These are phyloP conservation scores for Omphalea diandra DNA, from an alignment of 441 rosid genomes.

Conservation along the genomic window DNA sequence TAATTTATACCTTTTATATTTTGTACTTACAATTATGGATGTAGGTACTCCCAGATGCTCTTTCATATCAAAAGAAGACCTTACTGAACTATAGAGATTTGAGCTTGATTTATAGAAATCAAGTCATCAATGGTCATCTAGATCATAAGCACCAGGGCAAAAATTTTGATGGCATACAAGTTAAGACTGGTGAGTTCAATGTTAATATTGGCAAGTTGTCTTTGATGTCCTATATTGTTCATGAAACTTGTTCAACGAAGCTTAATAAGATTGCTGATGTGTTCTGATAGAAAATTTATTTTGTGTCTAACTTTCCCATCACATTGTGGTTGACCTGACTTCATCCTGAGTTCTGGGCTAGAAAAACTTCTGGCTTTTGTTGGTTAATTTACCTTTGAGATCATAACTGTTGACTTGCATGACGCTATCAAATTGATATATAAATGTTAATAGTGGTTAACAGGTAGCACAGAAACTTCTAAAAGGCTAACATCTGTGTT, in stretches of 20 bases:
- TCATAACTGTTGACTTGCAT: neutral
- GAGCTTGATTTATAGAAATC: conserved; percentile 38
- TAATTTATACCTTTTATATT: conserved; percentile 14
- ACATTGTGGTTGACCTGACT: neutral
- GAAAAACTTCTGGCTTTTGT: too few species aligned
- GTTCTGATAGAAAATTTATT: neutral
- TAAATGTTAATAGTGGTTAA: too few species aligned
- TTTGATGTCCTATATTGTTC: neutral
- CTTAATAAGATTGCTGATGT: neutral
- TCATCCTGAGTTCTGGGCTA: too few species aligned
- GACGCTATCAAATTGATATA: neutral
- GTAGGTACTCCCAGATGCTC: conserved; percentile 43
- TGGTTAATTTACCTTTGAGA: too few species aligned
- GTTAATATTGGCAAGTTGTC: conserved; percentile 2
- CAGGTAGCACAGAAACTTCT: too few species aligned
- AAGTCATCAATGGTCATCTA: conserved; percentile 26
- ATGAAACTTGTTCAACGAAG: conserved; percentile 3
- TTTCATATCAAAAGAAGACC: conserved; percentile 35
- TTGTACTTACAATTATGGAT: conserved; percentile 20
- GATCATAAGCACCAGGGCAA: conserved; percentile 24
- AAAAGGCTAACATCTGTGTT: too few species aligned
- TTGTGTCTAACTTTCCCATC: neutral
- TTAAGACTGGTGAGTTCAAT: conserved; percentile 29
- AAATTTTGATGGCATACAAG: conserved; percentile 25
- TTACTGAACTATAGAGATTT: conserved; percentile 44